Base-by-base conservation (phyloP, 306 rosid species). In the Gastrolobium bilobum region DNA sequence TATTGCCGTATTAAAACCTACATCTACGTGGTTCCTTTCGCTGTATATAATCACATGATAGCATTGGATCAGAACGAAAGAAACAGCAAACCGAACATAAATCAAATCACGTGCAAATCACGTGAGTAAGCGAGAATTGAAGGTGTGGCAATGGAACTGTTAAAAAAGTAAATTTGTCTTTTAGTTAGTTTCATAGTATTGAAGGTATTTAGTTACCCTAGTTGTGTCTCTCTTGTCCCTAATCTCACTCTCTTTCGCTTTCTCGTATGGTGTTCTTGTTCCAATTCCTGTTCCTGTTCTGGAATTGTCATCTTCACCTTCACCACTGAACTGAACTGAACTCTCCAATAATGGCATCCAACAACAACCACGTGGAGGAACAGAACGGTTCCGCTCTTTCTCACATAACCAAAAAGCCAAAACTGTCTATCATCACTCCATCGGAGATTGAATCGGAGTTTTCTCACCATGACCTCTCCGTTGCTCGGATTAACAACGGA, bases 401-500 rank as follows among this genome's bases (percentile, higher is more conserved):
- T 50, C 94, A 71, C 59, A 1, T 68, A 1, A 39, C 93, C 60
- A 96, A 96, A 76, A 93, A 83, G 57, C 94, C 93, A 1, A 91
- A 87, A 3, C 85, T 90, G 11, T 71, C 84, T n/a, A 54, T 42
- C 87, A 83, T 91, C 80, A 83, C 94, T 2, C 61, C 72, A n/a
- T 63, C 90, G 4, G 90, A 92, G 70, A 84, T 95, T 82, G 48
- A 87, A 37, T 61, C 84, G 1, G 93, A 96, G 42, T 96, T 96
- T 84, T 48, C 81, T 2, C 98, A 96, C 88, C 99, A 96, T 6
- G 98, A 91, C 78, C 67, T 87, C 51, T 0, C 77, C 50, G 84
- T 93, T 30, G 92, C 98, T 4, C 96, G 99, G 2, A 91, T 96
- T 82, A 96, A 96, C 89, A 93, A 96, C 89, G 99, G 99, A 5